Evolutionary conservation across 441 rosid genomes (phyloP).

Genomic region (Populus hybrid): DNA sequence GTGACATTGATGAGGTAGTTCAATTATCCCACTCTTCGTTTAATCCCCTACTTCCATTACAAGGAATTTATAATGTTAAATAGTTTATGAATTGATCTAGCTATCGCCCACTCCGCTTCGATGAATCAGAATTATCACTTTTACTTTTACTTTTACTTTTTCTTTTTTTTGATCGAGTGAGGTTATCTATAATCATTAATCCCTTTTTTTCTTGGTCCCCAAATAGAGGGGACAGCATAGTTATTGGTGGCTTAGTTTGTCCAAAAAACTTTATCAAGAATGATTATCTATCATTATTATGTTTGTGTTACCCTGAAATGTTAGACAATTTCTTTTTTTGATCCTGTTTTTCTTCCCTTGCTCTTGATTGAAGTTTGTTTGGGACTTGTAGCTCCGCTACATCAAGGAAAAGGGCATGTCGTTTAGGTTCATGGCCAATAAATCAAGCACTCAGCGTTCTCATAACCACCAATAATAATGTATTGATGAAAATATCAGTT

Average conservation of each 20-base stretch:
- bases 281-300: background rate
- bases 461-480: background rate
- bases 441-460: background rate
- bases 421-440: background rate
- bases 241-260: background rate
- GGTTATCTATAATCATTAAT: background rate
- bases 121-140: background rate
- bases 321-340: background rate
- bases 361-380: background rate
- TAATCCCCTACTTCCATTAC: background rate
- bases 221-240: background rate
- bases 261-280: background rate
- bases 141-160: too few relatives aligned
- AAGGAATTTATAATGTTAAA: background rate
- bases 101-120: background rate
- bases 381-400: background rate
- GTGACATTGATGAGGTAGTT: slow-evolving; percentile 64
- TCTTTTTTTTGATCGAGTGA: background rate
- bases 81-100: background rate
- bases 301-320: background rate
- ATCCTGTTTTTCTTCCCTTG: background rate
- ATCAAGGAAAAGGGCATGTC: background rate
- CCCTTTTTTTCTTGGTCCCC: background rate
- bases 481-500: background rate
- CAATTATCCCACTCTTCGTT: background rate